A percentile compares a stretch with the other conserved stretches of the same genome.
phyloP scores from a whole-genome alignment of 805 yeast genomes.

The Saccharomycopsis lassenensis region DNA sequence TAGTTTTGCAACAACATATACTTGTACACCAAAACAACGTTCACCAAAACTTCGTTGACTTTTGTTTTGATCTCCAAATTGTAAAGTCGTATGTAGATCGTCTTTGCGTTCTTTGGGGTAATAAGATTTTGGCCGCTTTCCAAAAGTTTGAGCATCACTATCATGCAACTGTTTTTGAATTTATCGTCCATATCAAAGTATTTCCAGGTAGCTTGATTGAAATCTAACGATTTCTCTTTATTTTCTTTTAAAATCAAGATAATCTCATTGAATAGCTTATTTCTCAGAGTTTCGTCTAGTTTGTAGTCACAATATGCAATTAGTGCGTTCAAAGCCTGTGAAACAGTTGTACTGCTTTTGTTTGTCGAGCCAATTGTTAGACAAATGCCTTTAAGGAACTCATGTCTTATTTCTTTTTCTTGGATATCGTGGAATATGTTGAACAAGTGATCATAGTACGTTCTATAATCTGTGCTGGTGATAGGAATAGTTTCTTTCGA shows the following conservation, averaged over 20 bases:
- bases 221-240: conserved; percentile 4
- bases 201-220: conserved; percentile 3
- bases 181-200: conserved; percentile 9
- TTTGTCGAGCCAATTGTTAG: conserved; percentile 48
- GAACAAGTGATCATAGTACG: no score
- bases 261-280: conserved; percentile 7
- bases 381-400: conserved; percentile 46
- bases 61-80: conserved; percentile 14
- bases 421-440: no score
- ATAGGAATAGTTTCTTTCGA: conserved; percentile 4
- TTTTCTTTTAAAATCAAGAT: conserved; percentile 6
- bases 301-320: conserved; percentile 22
- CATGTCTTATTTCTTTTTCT: conserved; percentile 18
- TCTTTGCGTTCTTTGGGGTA: conserved; percentile 5
- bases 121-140: neutral
- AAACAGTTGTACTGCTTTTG: conserved; percentile 36
- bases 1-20: conserved; percentile 13
- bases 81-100: conserved; percentile 8
- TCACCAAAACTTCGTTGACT: conserved; percentile 8
- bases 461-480: no score
- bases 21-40: conserved; percentile 10
- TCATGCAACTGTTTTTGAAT: conserved; percentile 12
- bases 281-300: neutral
- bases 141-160: conserved; percentile 10
- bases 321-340: conserved; percentile 32